phyloP scores from a whole-genome alignment of 306 rosid genomes.

The Morella rubra region DNA sequence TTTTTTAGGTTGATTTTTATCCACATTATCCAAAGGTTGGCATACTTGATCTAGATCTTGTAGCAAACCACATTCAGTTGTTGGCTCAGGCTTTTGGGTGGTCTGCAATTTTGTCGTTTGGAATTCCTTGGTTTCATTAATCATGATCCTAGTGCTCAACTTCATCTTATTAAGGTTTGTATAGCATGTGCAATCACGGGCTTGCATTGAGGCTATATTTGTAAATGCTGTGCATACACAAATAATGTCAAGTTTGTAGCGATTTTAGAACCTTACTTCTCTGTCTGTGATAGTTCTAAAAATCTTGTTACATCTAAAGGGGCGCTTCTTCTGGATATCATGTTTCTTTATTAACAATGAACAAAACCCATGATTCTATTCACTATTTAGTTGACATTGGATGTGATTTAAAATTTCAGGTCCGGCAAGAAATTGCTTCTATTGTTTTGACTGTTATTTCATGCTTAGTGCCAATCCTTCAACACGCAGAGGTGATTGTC shows the following conservation, averaged over 20 bases:
- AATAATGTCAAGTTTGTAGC: background rate
- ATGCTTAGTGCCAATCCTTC: constrained; percentile 83
- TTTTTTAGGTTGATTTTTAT: background rate
- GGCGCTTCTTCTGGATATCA: constrained; percentile 9
- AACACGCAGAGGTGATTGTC: constrained; percentile 32
- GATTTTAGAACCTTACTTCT: background rate
- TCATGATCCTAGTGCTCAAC: background rate
- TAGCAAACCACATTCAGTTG: background rate
- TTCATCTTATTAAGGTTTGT: background rate
- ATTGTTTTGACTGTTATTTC: constrained; percentile 74
- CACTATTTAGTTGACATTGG: background rate
- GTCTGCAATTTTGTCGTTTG: background rate
- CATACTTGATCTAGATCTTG: background rate
- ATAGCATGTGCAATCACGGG: background rate
- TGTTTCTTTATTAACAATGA: background rate
- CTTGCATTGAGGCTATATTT: constrained; percentile 7
- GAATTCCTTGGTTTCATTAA: constrained; percentile 7
- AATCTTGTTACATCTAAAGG: background rate
- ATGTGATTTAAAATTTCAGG: constrained; percentile 54
- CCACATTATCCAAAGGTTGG: background rate
- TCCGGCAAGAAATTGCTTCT: constrained; percentile 89
- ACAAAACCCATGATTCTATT: background rate
- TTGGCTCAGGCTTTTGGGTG: background rate
- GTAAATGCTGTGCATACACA: background rate
- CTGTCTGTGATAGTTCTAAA: background rate